Evolutionary conservation across 2,329 filamentous ascomycete genomes (phyloP).

Genomic region (Cladosporium sp.): DNA sequence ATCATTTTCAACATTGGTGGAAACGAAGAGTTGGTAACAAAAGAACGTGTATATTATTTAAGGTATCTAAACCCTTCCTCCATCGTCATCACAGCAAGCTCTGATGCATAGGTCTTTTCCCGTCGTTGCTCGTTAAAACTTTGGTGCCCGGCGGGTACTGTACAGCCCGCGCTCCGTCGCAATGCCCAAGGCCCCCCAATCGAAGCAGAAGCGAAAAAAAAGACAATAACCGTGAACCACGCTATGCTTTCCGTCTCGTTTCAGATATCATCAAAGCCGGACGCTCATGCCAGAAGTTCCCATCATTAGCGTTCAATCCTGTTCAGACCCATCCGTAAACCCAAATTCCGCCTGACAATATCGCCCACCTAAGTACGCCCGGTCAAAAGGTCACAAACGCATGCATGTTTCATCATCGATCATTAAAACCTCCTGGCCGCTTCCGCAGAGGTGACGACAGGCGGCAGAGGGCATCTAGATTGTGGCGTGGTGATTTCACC

Average conservation of each 20-base stretch:
- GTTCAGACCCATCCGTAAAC: neutral
- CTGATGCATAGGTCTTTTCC: neutral
- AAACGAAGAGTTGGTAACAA: neutral
- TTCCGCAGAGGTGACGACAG: conserved; percentile 33
- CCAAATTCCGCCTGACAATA: neutral
- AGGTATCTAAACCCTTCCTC: neutral
- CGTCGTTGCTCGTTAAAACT: neutral
- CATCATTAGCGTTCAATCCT: neutral
- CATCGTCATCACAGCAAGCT: neutral
- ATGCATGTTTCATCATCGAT: neutral
- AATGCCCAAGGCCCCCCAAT: neutral
- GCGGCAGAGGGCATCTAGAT: conserved; percentile 32
- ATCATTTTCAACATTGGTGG: neutral
- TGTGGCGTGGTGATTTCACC: conserved; percentile 28
- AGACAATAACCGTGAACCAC: neutral
- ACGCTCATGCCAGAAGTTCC: neutral
- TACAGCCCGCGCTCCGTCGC: conserved; percentile 9
- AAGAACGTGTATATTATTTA: neutral
- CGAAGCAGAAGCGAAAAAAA: neutral
- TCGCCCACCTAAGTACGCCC: neutral
- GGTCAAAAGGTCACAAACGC: neutral
- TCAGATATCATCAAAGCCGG: neutral
- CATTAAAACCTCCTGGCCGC: conserved; percentile 12
- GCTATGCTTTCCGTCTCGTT: conserved; percentile 7
- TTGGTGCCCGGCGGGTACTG: conserved; percentile 2